Evolutionary conservation across 75 land plant genomes (phyloP).

Genomic region (Sequoiadendron giganteum): DNA sequence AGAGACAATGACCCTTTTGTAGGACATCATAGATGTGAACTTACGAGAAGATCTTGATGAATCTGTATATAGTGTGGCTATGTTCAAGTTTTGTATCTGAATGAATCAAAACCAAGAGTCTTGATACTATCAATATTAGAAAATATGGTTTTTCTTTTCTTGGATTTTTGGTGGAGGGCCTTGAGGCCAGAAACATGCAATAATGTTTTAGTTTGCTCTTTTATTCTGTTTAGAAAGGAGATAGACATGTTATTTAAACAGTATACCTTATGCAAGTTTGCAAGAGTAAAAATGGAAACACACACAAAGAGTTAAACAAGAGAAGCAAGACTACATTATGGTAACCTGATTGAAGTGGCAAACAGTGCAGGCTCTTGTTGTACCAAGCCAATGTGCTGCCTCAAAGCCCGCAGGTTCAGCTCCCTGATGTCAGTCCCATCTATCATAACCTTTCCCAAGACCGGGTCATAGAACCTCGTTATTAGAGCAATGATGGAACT

Average conservation of each 20-base stretch:
- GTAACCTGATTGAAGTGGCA: conserved; percentile 14
- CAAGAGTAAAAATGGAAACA: background rate
- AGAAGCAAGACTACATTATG: background rate
- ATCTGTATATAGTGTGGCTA: background rate
- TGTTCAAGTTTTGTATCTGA: background rate
- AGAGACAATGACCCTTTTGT: no score
- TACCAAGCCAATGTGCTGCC: conserved; percentile 26
- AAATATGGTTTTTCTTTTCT: background rate
- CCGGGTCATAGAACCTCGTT: conserved; percentile 68
- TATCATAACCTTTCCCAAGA: conserved; percentile 43
- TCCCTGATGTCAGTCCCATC: conserved; percentile 54
- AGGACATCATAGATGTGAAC: background rate
- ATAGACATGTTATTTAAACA: background rate
- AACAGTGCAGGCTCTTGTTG: conserved; percentile 34
- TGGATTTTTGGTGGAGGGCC: background rate
- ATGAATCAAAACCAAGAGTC: background rate
- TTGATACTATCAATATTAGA: background rate
- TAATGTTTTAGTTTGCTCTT: background rate
- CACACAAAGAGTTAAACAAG: background rate
- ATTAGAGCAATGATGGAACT: conserved; percentile 61
- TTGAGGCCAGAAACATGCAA: background rate
- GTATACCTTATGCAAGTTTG: background rate
- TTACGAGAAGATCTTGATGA: background rate
- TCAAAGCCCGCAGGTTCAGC: conserved; percentile 16
- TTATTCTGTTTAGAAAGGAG: background rate